Evolutionary conservation across 345 rosid species (phyloP).

Genomic region (Brassica rapa): DNA sequence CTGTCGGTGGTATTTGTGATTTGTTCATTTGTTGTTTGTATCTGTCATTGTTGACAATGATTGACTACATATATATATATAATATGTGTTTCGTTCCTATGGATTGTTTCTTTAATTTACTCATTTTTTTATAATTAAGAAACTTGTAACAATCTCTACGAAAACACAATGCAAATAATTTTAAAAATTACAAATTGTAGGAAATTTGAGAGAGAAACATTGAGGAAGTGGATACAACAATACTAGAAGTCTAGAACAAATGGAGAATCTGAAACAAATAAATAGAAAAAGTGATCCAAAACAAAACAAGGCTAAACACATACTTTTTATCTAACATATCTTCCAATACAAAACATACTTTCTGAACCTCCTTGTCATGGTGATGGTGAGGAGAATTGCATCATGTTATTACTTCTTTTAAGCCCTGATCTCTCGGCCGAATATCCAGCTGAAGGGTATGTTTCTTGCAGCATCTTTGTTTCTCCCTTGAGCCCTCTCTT

Average conservation of each 20-base stretch:
- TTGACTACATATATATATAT: background rate
- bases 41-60: background rate
- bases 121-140: background rate
- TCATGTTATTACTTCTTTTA: slow-evolving; percentile 12
- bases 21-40: background rate
- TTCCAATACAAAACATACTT: slow-evolving; percentile 13
- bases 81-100: background rate
- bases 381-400: slow-evolving; percentile 14
- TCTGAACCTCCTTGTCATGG: background rate
- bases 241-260: background rate
- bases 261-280: background rate
- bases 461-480: slow-evolving; percentile 42
- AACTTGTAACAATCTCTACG: background rate
- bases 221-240: background rate
- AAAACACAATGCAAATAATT: background rate
- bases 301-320: background rate
- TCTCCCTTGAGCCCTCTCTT: slow-evolving; percentile 53
- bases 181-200: background rate
- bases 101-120: background rate
- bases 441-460: slow-evolving; percentile 59
- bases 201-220: background rate
- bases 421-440: slow-evolving; percentile 42
- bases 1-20: background rate
- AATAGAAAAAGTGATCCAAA: background rate
- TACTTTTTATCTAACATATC: slow-evolving; percentile 25